Evolutionary conservation across 352 stramenopile species (phyloP).

Genomic region (Pythium coloratum): DNA sequence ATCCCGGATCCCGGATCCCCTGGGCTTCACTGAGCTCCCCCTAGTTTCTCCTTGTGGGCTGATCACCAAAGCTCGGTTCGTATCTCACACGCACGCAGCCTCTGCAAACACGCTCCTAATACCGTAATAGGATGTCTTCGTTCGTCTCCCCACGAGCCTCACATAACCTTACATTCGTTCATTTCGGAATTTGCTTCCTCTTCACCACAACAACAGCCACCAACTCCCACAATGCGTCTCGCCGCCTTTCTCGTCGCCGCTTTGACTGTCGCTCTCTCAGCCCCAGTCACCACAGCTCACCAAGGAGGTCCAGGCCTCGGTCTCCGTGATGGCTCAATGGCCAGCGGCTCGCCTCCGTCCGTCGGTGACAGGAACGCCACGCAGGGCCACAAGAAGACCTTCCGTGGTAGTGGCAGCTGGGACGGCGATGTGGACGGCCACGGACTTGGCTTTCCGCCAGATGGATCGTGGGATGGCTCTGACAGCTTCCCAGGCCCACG

Average conservation of each 20-base stretch:
- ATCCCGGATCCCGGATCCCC: no score
- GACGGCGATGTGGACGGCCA: constrained; percentile 10
- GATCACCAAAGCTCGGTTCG: no score
- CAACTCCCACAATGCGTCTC: background rate
- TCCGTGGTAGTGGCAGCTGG: constrained; percentile 5
- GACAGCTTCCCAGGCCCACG: background rate
- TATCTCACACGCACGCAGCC: no score
- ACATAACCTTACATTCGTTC: background rate
- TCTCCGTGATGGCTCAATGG: background rate
- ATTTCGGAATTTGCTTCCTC: background rate
- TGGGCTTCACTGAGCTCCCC: no score
- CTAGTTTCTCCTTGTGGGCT: no score
- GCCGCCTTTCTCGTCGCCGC: background rate
- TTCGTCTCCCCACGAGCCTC: no score
- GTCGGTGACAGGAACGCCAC: constrained; percentile 1
- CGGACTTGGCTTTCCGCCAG: background rate
- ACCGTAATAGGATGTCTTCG: no score
- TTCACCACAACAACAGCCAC: background rate
- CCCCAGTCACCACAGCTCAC: background rate
- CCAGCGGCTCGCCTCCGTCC: background rate
- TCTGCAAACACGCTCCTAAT: no score
- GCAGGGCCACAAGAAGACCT: background rate
- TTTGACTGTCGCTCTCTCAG: background rate
- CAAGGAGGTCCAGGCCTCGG: background rate
- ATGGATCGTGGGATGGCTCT: constrained; percentile 8